A percentile compares a stretch with the other conserved stretches of the same genome.
Evolutionary conservation across 164 flowering plant species (phyloP).

Genomic region (Stephania cephalantha): DNA sequence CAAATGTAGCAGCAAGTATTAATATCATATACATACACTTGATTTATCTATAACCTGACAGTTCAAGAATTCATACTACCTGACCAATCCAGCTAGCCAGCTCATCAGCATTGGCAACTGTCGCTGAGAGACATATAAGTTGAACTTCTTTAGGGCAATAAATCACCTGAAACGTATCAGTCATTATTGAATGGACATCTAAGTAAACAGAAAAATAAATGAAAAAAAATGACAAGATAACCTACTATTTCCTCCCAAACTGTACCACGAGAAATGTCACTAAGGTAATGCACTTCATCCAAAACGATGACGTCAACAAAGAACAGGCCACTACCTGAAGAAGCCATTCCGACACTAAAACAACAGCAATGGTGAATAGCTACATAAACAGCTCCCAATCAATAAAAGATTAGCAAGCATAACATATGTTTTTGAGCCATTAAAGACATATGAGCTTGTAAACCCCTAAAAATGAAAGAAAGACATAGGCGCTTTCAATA

Average conservation of each 20-base stretch:
- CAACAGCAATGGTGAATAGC: slow-evolving; percentile 12
- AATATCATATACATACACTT: background rate
- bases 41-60: background rate
- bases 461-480: background rate
- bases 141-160: slow-evolving; percentile 96
- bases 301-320: slow-evolving; percentile 87
- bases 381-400: background rate
- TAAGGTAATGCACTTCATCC: slow-evolving; percentile 95
- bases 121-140: slow-evolving; percentile 89
- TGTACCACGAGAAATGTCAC: slow-evolving; percentile 94
- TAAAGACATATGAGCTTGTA: too few species aligned
- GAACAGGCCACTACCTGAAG: slow-evolving; percentile 68
- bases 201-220: background rate
- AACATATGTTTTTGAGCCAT: background rate
- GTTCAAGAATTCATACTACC: slow-evolving; percentile 33
- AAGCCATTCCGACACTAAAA: slow-evolving; percentile 74
- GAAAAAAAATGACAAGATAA: slow-evolving; percentile 7
- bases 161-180: slow-evolving; percentile 52
- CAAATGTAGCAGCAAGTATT: too few species aligned
- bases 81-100: slow-evolving; percentile 93
- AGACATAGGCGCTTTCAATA: background rate
- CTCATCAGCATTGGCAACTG: slow-evolving; percentile 96
- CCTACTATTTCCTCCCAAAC: slow-evolving; percentile 98
- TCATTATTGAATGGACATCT: slow-evolving; percentile 2
- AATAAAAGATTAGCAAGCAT: background rate